Base-by-base conservation (phyloP, 345 rosid genomes). In the Luvunga scandens region DNA sequence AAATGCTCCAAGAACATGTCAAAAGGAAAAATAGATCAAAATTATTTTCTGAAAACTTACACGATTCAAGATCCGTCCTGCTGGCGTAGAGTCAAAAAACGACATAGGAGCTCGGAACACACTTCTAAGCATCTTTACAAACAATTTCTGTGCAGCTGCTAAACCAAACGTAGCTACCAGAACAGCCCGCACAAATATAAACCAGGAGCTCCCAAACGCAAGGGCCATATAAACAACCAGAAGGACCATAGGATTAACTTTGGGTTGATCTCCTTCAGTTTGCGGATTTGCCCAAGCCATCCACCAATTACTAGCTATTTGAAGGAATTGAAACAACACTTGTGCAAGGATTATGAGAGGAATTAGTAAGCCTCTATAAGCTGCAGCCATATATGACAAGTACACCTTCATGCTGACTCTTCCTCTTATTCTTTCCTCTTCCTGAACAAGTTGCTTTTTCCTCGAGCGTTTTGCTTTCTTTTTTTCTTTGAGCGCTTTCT, bases 221-320 rank as follows among this genome's bases (percentile, higher is more conserved):
- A 96, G 94, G 62, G 95, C 98, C 77, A 95, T 96, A 81, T 89
- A 96, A 84, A 96, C 97, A 70, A 91, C 79, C 50, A 96, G 89
- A 81, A 96, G 97, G 81, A 88, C 89, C 87, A 93, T 90, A 21
- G 98, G 91, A 80, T 84, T 78, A 79, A 91, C 98, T 88, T 90
- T 96, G 38, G 99, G 87, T 75, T 84, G 84, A 73, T 89, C 99
- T 71, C 98, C 99, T 90, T 89, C 97, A 21, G 95, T 92, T 80
- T 94, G 99, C 76, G 99, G 99, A 85, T 94, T 96, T 61, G 98
- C 98, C 99, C 99, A 96, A 74, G 99, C 99, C 99, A 96, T 96
- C 99, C 99, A 96, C 99, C 99, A 96, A 82, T 88, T 96, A 85
- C 99, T 90, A 83, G 98, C 95, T 80, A 96, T 96, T 87, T 96